These are phyloP conservation scores for Setomelanomma holmii DNA, from an alignment of 2,329 filamentous ascomycete species.

Conservation along the genomic window DNA sequence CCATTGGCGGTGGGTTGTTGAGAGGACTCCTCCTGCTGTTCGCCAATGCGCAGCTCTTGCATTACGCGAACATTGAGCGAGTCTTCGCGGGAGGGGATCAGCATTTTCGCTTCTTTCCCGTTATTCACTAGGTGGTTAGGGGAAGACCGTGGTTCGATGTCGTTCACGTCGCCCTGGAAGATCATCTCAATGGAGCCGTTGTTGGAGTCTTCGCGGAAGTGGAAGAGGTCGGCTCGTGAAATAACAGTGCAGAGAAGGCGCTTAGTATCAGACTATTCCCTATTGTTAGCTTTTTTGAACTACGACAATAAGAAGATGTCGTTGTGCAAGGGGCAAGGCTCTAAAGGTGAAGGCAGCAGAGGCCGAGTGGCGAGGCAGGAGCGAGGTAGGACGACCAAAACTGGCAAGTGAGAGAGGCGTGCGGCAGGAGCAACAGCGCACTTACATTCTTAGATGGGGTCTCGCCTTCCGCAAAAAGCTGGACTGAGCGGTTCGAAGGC, in stretches of 20 bases:
- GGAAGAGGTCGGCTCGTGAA: conserved; percentile 9
- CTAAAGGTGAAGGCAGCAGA: not conserved
- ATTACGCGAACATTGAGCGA: conserved; percentile 20
- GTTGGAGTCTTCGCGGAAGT: conserved; percentile 17
- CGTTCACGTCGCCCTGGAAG: conserved; percentile 31
- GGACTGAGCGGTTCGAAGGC: conserved; percentile 30
- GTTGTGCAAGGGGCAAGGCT: conserved; percentile 10
- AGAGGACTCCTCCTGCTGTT: conserved; percentile 2
- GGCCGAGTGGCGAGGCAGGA: conserved; percentile 2
- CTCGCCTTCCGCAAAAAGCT: conserved; percentile 24
- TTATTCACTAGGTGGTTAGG: conserved; percentile 12
- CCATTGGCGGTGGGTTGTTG: conserved; percentile 3
- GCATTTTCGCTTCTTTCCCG: not conserved
- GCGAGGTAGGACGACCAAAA: conserved; percentile 4
- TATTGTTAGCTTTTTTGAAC: conserved; percentile 12
- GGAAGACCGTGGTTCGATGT: conserved; percentile 26
- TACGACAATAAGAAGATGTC: not conserved
- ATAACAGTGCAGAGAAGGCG: conserved; percentile 32
- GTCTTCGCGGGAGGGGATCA: conserved; percentile 10
- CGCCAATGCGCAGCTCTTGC: conserved; percentile 26
- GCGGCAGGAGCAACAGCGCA: conserved; percentile 22
- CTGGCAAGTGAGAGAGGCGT: conserved; percentile 16
- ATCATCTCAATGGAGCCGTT: conserved; percentile 32
- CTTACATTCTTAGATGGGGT: conserved; percentile 44
- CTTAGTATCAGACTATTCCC: conserved; percentile 27